Conservation (phyloP, 495 filamentous ascomycete species). For the Thozetella sp. region DNA sequence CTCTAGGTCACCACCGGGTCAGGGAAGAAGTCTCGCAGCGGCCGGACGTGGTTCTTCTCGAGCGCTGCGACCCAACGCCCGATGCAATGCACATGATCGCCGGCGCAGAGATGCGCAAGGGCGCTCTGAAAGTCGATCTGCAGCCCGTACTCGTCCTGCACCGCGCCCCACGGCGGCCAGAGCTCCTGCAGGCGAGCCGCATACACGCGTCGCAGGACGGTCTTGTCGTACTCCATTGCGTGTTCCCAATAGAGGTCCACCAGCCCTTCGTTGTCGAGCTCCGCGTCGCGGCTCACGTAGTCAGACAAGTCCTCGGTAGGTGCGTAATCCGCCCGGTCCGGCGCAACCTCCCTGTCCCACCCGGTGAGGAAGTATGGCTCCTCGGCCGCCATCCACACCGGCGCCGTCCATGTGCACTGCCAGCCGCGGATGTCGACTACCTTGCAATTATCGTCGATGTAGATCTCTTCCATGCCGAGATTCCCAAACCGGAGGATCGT, state of each 20-base stretch:
- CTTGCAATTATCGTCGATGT: slow-evolving; percentile 41
- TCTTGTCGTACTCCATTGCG: slow-evolving; percentile 37
- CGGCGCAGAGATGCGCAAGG: slow-evolving; percentile 17
- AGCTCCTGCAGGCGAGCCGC: slow-evolving; percentile 20
- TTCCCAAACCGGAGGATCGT: slow-evolving; percentile 49
- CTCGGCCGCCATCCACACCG: slow-evolving; percentile 46
- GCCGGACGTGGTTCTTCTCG: too few relatives aligned
- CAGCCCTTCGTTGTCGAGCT: slow-evolving; percentile 34
- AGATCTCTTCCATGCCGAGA: slow-evolving; percentile 49
- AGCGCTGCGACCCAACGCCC: slow-evolving; percentile 29
- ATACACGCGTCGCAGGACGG: slow-evolving; percentile 31
- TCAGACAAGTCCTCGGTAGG: too few relatives aligned
- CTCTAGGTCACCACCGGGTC: too few relatives aligned
- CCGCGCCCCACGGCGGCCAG: slow-evolving; percentile 18
- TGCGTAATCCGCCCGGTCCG: slow-evolving; percentile 30
- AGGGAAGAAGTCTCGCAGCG: too few relatives aligned
- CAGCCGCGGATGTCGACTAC: slow-evolving; percentile 54
- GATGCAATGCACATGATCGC: slow-evolving; percentile 23
- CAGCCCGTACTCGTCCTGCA: slow-evolving; percentile 18
- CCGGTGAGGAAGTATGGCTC: slow-evolving; percentile 44
- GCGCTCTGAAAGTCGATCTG: slow-evolving; percentile 23
- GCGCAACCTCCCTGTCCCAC: slow-evolving; percentile 22
- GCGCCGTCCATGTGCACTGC: slow-evolving; percentile 52
- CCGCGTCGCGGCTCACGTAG: slow-evolving; percentile 18
- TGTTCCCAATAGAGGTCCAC: slow-evolving; percentile 35